Evolutionary conservation across 306 rosid genomes (phyloP).

Genomic region (Cicer chorassanicum): DNA sequence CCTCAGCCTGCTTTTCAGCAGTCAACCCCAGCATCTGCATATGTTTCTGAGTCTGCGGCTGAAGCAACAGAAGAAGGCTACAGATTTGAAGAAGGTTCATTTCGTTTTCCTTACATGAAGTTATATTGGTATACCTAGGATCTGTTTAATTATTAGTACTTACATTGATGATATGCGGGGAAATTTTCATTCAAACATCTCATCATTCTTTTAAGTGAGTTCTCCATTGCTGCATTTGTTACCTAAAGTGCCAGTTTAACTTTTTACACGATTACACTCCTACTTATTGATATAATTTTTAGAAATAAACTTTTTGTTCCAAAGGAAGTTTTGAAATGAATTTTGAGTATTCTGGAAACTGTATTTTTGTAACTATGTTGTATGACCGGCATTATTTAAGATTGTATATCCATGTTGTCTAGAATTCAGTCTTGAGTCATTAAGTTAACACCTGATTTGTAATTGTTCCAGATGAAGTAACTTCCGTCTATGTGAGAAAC

Average conservation of each 20-base stretch:
- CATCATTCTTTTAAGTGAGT: background rate
- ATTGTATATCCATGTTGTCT: conserved; percentile 11
- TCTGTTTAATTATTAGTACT: conserved; percentile 24
- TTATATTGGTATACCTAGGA: background rate
- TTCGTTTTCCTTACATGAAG: conserved; percentile 25
- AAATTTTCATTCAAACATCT: background rate
- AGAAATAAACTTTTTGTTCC: conserved; percentile 12
- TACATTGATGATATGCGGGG: background rate
- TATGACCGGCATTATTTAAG: background rate
- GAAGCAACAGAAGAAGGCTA: conserved; percentile 73
- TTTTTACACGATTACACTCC: background rate
- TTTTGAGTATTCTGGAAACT: conserved; percentile 20
- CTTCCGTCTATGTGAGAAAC: conserved; percentile 91
- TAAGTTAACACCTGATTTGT: conserved; percentile 41
- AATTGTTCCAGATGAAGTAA: conserved; percentile 72
- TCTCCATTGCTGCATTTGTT: conserved; percentile 10
- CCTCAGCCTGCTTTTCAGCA: conserved; percentile 72
- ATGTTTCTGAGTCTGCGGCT: conserved; percentile 56
- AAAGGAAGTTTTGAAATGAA: conserved; percentile 1
- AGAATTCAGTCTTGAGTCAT: conserved; percentile 34
- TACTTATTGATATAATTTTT: background rate
- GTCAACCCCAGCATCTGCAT: conserved; percentile 51
- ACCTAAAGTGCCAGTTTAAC: background rate
- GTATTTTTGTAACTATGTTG: conserved; percentile 5
- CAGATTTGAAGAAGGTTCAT: conserved; percentile 77